Evolutionary conservation across 208 protist genomes (phyloP), one percentile per base, ranked within the genome.

Genomic region (Giardia duodenalis): DNA sequence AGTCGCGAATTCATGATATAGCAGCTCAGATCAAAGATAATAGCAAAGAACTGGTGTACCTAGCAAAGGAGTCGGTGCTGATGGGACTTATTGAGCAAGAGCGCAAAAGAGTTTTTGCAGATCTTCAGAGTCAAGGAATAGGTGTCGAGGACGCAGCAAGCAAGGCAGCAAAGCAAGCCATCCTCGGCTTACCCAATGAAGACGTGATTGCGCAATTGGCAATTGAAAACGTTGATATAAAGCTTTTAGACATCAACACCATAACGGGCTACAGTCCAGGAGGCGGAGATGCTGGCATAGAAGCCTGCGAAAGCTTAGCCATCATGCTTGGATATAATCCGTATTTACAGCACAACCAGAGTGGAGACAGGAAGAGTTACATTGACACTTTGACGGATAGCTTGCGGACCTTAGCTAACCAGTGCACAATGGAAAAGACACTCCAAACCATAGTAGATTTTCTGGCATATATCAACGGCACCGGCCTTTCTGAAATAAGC

Each of bases 191-290:
- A 1, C 10, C 10, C 47, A 47, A 22, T 2, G 88, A 91, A n/a
- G 88, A 91, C 39, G 43, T 43, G 2, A 91, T 91, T 47, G 43
- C 10, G 2, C 30, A 91, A 67, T 1, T 4, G 0, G 88, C 46
- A 47, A 91, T 91, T 1, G 44, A 91, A 1, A 4, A 47, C 10
- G 1, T 91, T 2, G 10, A 2, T 47, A n/a, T 91, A 1, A 0
- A 3, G 4, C 45, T 91, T 47, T n/a, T 91, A 43, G 88, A 91
- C n/a, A n/a, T 91, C 44, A 89, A 89, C 44, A 89, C 44, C 2
- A 45, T 91, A 43, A 76, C 57, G 57, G 57, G 57, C 30, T 76
- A 76, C 30, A 76, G 57, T 76, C 57, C 57, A 76, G 57, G 30
- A 10, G 57, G 57, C 10, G 57, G 19, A 10, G 30, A 10, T 39